Base-by-base conservation (phyloP, 805 yeast genomes). In the Candida bentonensis region DNA sequence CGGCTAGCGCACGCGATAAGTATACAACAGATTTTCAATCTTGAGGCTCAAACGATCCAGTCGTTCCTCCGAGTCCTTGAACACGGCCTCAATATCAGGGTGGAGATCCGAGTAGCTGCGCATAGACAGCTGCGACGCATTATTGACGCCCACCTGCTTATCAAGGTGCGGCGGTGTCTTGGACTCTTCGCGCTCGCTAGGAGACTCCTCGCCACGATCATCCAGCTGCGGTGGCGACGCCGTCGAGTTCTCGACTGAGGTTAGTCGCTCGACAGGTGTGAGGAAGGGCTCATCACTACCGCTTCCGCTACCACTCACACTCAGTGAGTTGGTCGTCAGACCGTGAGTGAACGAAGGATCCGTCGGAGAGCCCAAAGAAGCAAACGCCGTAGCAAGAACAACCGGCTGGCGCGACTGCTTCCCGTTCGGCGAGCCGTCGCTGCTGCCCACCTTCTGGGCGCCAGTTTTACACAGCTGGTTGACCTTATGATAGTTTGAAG, bases 61-160 rank as follows among this genome's bases (percentile, higher is more conserved):
- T 40, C 50, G 44, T 21, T 48, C 51, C n/a, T 50, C 41, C 21
- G 57, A 47, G 41, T 52, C 57, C 36, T 52, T 47, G 41, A 44
- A 53, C 3, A 53, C 46, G 15, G 55, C 55, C 21, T 47, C 47
- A 30, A 53, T 53, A 23, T 52, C 55, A 3, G 57, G 57, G 40
- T 53, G 57, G 23, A 53, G 40, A 22, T 45, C 44, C 5, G 13
- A 9, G 7, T 17, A 11, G 20, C 17, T 17, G 5, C 36, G 7
- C 17, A 30, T 4, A 11, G 36, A 30, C 36, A 30, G n/a, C 20
- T 30, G 36, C 11, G 36, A 30, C 17, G 36, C n/a, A 15, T 30
- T 30, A n/a, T n/a, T 11, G n/a, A 30, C 20, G n/a, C 7, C 7
- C 7, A 11, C 17, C 7, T 7, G 13, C 27, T 25, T 7, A 30